A percentile compares a stretch with the other conserved stretches of the same genome.
Evolutionary conservation across 1,284 basidiomycete species (phyloP).

Genomic region (Sparassis latifolia): DNA sequence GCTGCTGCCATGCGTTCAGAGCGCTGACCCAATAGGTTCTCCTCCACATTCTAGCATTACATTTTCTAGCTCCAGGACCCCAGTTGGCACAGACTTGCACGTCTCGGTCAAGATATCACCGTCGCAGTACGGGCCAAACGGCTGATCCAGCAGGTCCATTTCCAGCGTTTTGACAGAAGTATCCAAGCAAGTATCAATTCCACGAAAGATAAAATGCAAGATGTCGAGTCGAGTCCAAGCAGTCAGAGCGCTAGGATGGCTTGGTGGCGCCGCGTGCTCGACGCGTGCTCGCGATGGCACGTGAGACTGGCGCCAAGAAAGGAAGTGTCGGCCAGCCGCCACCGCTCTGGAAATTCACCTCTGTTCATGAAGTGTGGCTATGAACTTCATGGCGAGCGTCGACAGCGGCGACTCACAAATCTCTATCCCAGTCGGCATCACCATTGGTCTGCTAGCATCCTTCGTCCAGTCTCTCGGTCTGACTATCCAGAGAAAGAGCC

Average conservation of each 20-base stretch:
- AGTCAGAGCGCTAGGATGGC: too few relatives aligned
- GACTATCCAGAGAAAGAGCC: slow-evolving; percentile 93
- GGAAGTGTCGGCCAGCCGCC: not conserved
- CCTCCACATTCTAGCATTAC: slow-evolving; percentile 18
- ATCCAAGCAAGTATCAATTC: too few relatives aligned
- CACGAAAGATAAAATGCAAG: too few relatives aligned
- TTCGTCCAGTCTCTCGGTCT: slow-evolving; percentile 89
- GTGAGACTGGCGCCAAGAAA: not conserved
- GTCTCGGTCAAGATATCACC: slow-evolving; percentile 14
- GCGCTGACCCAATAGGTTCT: slow-evolving; percentile 20
- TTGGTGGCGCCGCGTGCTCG: not conserved
- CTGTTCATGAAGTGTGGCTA: not conserved
- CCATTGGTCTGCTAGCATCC: slow-evolving; percentile 79
- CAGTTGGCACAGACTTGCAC: slow-evolving; percentile 14
- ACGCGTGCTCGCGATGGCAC: not conserved
- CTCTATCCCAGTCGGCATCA: slow-evolving; percentile 51
- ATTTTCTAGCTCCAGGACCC: slow-evolving; percentile 13
- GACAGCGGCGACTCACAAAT: slow-evolving; percentile 25
- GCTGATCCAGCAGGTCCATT: slow-evolving; percentile 14
- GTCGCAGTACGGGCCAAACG: slow-evolving; percentile 27
- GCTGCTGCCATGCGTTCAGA: not conserved
- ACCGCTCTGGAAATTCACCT: not conserved
- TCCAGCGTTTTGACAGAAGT: too few relatives aligned
- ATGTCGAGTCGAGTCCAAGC: too few relatives aligned
- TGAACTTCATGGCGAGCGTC: slow-evolving; percentile 16